These are phyloP conservation scores for Cardamine chenopodiifolia DNA, from an alignment of 345 rosid genomes.

Conservation along the genomic window DNA sequence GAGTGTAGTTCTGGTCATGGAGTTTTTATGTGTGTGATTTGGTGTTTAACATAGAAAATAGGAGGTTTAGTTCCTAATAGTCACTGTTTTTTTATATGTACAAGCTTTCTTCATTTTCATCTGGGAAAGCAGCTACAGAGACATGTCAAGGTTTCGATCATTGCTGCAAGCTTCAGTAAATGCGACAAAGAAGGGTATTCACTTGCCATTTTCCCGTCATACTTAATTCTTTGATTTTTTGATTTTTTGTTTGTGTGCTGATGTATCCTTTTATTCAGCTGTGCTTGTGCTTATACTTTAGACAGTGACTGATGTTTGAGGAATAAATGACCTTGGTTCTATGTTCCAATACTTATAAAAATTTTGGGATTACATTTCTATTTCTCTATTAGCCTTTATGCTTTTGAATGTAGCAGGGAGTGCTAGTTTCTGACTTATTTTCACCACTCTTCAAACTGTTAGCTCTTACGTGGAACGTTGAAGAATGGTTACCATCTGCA, in stretches of 20 bases:
- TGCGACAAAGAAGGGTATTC: slow-evolving; percentile 85
- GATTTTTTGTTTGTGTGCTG: neutral
- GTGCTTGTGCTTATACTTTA: slow-evolving; percentile 7
- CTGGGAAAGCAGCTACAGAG: slow-evolving; percentile 29
- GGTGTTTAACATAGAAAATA: neutral
- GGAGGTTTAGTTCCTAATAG: neutral
- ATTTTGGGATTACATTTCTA: neutral
- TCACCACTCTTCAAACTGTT: slow-evolving; percentile 31
- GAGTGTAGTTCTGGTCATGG: slow-evolving; percentile 22
- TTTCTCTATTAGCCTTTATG: slow-evolving; percentile 19
- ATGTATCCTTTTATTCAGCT: slow-evolving; percentile 3
- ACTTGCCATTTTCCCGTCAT: neutral
- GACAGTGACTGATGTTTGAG: neutral
- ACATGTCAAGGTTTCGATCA: slow-evolving; percentile 81
- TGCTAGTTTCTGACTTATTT: slow-evolving; percentile 24
- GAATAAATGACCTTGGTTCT: slow-evolving; percentile 3
- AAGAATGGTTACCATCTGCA: slow-evolving; percentile 82
- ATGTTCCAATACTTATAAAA: neutral
- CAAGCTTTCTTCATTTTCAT: neutral
- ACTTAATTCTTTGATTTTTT: neutral
- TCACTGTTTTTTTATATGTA: neutral
- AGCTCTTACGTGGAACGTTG: slow-evolving; percentile 89
- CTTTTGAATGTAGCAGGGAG: neutral
- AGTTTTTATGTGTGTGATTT: slow-evolving; percentile 17
- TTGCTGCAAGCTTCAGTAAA: slow-evolving; percentile 78